Percentiles rank a stretch among this genome's conserved stretches.
phyloP scores from a whole-genome alignment of 164 flowering plant genomes.

The Stephania japonica region DNA sequence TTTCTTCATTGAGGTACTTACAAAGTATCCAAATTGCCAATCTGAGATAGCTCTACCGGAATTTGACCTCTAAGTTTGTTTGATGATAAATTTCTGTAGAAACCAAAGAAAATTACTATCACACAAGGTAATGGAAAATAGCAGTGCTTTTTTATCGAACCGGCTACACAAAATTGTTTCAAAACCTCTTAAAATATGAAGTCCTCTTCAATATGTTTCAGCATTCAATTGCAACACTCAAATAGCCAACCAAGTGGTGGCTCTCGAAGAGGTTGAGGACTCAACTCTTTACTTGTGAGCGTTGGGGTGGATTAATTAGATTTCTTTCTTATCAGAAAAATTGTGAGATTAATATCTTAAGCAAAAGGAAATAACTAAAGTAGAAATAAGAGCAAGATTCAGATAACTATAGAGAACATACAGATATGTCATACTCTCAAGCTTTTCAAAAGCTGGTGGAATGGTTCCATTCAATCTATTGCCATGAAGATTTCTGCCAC shows the following conservation, averaged over 20 bases:
- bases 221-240: background rate
- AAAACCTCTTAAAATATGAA: background rate
- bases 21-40: conserved; percentile 89
- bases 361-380: too few species aligned
- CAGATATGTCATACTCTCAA: conserved; percentile 83
- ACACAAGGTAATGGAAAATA: background rate
- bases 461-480: conserved; percentile 75
- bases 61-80: conserved; percentile 56
- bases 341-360: too few species aligned
- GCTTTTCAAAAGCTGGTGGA: conserved; percentile 56
- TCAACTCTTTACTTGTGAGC: too few species aligned
- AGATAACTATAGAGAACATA: conserved; percentile 25
- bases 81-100: conserved; percentile 73
- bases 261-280: too few species aligned
- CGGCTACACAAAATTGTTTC: background rate
- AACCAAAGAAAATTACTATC: background rate
- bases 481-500: conserved; percentile 63
- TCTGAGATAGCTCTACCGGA: conserved; percentile 79
- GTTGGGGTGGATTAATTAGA: too few species aligned
- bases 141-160: background rate
- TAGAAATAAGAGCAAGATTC: too few species aligned
- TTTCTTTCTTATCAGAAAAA: too few species aligned
- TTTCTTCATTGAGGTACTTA: conserved; percentile 31
- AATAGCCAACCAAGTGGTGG: too few species aligned
- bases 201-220: background rate